A percentile compares a stretch with the other conserved stretches of the same genome.
Conservation (phyloP, 441 rosid species). For the Populus trichocarpa region DNA sequence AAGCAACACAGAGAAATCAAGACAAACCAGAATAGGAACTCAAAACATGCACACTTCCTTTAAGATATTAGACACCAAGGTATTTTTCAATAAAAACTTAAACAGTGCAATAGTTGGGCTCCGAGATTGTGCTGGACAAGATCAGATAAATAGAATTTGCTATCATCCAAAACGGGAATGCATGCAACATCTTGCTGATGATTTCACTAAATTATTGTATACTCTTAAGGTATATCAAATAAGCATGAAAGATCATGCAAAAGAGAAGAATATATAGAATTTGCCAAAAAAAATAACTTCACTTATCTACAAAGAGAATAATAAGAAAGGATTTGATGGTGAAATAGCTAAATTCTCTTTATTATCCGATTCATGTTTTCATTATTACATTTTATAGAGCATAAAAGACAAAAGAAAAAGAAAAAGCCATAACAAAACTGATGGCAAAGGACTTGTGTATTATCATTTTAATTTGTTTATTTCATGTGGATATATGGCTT, state of each 20-base stretch:
- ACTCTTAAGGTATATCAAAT: background rate
- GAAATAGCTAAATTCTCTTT: too few relatives aligned
- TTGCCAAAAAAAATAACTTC: background rate
- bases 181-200: too few relatives aligned
- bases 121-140: conserved; percentile 76
- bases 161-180: too few relatives aligned
- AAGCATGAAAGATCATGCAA: too few relatives aligned
- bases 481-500: background rate
- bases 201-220: too few relatives aligned
- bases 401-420: too few relatives aligned
- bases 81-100: conserved; percentile 1
- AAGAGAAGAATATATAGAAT: too few relatives aligned
- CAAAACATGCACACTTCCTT: background rate
- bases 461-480: too few relatives aligned
- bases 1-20: conserved; percentile 17
- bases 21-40: background rate
- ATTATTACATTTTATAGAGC: too few relatives aligned
- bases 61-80: background rate
- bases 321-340: background rate
- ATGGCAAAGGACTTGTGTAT: background rate
- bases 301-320: background rate
- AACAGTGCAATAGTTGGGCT: conserved; percentile 51
- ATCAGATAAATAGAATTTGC: conserved; percentile 56
- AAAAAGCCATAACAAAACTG: too few relatives aligned
- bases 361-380: too few relatives aligned